Evolutionary conservation across 2,329 filamentous ascomycete species (phyloP).

Genomic region (Fusarium robinianum): DNA sequence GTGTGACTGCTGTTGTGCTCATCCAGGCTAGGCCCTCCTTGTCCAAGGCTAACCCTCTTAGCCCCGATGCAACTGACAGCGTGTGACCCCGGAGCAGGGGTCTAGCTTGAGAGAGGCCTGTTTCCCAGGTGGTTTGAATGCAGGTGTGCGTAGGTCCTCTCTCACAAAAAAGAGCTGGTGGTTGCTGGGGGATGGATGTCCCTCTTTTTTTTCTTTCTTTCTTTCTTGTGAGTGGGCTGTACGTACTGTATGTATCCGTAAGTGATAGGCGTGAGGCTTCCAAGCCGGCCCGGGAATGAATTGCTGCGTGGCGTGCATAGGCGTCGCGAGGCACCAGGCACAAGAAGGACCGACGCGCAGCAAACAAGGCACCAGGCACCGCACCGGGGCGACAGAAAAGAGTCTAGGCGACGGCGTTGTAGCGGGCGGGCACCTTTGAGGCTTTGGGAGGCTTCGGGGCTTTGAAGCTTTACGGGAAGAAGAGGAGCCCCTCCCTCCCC

Average conservation of each 20-base stretch:
- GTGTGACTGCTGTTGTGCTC: too few species aligned
- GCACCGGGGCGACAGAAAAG: slow-evolving; percentile 9
- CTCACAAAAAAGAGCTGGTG: slow-evolving; percentile 4
- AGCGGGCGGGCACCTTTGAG: too few species aligned
- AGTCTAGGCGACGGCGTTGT: too few species aligned
- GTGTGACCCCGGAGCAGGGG: slow-evolving; percentile 12
- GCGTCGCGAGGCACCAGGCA: slow-evolving; percentile 5
- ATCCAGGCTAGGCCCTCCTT: neutral
- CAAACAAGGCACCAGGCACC: slow-evolving; percentile 25
- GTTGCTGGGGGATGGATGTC: slow-evolving; percentile 6
- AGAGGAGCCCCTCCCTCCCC: too few species aligned
- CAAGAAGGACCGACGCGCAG: neutral
- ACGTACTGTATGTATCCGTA: too few species aligned
- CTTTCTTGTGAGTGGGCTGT: too few species aligned
- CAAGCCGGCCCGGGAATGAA: slow-evolving; percentile 19
- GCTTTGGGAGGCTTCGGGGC: slow-evolving; percentile 6
- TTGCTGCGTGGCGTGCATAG: slow-evolving; percentile 19
- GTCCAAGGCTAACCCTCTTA: slow-evolving; percentile 2
- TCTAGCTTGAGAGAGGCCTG: too few species aligned
- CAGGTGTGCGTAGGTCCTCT: too few species aligned
- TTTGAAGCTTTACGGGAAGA: too few species aligned
- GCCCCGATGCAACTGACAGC: slow-evolving; percentile 9
- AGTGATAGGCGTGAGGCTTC: slow-evolving; percentile 8
- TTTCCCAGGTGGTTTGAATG: too few species aligned
- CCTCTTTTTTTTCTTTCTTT: too few species aligned